phyloP scores from a whole-genome alignment of 2,329 filamentous ascomycete species.

The Arthrobotrys musiformis region DNA sequence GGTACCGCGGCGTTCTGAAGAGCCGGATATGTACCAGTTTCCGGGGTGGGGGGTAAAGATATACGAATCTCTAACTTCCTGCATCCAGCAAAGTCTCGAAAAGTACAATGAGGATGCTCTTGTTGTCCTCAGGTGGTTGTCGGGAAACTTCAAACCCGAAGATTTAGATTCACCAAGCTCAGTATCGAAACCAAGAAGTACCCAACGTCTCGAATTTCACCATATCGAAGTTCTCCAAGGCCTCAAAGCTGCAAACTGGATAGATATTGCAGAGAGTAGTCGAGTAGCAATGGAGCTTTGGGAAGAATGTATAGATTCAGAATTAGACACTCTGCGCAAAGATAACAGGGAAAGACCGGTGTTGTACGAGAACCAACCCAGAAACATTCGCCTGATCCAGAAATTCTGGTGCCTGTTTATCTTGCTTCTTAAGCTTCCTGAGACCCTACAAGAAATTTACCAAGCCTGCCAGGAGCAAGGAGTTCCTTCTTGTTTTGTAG shows the following conservation, averaged over 20 bases:
- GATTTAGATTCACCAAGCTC: background rate
- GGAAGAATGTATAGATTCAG: background rate
- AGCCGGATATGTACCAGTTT: too few species aligned
- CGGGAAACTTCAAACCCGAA: background rate
- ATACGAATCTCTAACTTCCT: background rate
- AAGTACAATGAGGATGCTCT: background rate
- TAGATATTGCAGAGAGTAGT: background rate
- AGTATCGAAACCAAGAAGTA: background rate
- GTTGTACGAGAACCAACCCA: too few species aligned
- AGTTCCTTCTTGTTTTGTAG: too few species aligned
- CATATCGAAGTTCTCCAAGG: background rate
- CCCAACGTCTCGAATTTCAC: background rate
- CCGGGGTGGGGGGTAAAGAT: too few species aligned
- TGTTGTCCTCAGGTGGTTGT: background rate
- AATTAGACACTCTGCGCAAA: background rate
- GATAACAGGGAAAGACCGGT: background rate
- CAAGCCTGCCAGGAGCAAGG: too few species aligned
- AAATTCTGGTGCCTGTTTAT: background rate
- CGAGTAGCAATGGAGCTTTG: background rate
- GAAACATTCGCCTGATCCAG: background rate
- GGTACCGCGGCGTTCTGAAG: too few species aligned
- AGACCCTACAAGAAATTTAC: too few species aligned
- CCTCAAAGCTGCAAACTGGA: background rate
- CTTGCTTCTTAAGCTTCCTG: background rate
- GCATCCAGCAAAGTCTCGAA: background rate